Conservation (phyloP, 768 basidiomycete species). For the Hypholoma sublateritium region DNA sequence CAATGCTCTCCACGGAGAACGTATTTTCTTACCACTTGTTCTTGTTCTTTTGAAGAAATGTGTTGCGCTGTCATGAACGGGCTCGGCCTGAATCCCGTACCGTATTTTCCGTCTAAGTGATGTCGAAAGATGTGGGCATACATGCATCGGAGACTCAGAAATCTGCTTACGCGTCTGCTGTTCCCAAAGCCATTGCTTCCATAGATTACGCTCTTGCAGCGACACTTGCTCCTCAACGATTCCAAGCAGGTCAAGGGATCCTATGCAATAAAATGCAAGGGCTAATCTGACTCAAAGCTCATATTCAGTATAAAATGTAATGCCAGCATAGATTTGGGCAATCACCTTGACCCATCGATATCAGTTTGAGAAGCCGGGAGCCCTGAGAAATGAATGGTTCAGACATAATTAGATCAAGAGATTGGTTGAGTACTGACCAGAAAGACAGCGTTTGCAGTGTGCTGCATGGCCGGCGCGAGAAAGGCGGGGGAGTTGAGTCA, state of each 20-base stretch:
- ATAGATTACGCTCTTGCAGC: constrained; percentile 54
- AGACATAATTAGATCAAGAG: not conserved
- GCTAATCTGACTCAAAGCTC: constrained; percentile 57
- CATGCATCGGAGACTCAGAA: constrained; percentile 27
- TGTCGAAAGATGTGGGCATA: not conserved
- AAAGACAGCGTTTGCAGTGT: constrained; percentile 69
- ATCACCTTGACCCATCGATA: constrained; percentile 71
- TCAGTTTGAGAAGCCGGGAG: constrained; percentile 70
- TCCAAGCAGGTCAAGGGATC: constrained; percentile 77
- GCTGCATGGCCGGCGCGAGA: constrained; percentile 54
- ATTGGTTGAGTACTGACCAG: constrained; percentile 30
- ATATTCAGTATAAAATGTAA: constrained; percentile 9
- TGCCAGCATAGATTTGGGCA: constrained; percentile 12
- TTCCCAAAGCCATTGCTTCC: constrained; percentile 87
- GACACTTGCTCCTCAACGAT: constrained; percentile 45
- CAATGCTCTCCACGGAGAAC: not conserved
- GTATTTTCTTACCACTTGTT: not conserved
- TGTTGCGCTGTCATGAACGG: constrained; percentile 56
- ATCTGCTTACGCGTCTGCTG: constrained; percentile 52
- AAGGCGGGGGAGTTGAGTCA: constrained; percentile 31
- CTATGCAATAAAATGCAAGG: constrained; percentile 86
- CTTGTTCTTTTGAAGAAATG: not conserved
- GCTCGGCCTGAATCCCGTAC: constrained; percentile 74
- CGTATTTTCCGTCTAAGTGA: constrained; percentile 51
- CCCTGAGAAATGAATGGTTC: constrained; percentile 27